phyloP scores from a whole-genome alignment of 208 protist species.

The Lotmaria passim region DNA sequence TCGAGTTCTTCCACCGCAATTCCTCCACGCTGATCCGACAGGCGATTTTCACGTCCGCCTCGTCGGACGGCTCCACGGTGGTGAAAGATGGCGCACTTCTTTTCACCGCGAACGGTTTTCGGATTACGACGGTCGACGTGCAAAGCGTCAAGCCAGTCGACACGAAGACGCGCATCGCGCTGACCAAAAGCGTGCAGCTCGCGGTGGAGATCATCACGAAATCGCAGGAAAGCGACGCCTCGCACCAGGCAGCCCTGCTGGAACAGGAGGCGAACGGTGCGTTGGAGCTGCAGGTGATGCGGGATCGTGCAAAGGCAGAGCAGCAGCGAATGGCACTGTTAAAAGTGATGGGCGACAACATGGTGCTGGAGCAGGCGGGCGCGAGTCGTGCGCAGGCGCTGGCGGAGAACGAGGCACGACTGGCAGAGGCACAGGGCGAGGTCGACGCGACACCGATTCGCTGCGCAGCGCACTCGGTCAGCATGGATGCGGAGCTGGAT shows the following conservation, averaged over 20 bases:
- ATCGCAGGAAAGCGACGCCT: conserved; percentile 86
- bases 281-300: conserved; percentile 79
- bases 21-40: conserved; percentile 92
- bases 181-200: conserved; percentile 91
- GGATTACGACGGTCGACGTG: conserved; percentile 95
- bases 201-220: conserved; percentile 93
- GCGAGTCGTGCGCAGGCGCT: conserved; percentile 74
- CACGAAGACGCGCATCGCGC: conserved; percentile 77
- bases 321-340: conserved; percentile 66
- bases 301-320: conserved; percentile 66
- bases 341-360: conserved; percentile 67
- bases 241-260: conserved; percentile 72
- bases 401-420: conserved; percentile 70
- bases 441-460: conserved; percentile 54
- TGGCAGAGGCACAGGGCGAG: conserved; percentile 66
- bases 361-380: conserved; percentile 72
- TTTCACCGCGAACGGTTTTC: conserved; percentile 91
- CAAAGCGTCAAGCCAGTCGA: conserved; percentile 94
- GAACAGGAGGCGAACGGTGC: conserved; percentile 80
- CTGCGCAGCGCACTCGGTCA: conserved; percentile 49
- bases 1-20: conserved; percentile 97
- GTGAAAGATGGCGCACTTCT: conserved; percentile 49
- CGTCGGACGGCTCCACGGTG: conserved; percentile 38
- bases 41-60: conserved; percentile 86
- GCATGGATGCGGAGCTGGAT: conserved; percentile 63